A percentile compares a stretch with the other conserved stretches of the same genome.
Evolutionary conservation across 306 rosid species (phyloP).

Genomic region (Heteromeles arbutifolia): DNA sequence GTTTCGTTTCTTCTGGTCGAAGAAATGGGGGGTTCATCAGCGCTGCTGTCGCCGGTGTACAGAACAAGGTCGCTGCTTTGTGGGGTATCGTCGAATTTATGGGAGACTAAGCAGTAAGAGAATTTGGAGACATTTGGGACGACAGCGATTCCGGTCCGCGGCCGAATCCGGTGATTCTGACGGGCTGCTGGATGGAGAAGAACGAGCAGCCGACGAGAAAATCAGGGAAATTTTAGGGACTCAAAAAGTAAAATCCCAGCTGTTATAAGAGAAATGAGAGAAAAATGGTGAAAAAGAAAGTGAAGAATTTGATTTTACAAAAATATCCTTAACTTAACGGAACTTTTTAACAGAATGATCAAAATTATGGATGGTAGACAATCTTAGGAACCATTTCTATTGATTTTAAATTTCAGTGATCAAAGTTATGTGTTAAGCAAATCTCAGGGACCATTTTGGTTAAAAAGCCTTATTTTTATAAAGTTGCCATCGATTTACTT

Average conservation of each 20-base stretch:
- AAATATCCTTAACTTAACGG: no score
- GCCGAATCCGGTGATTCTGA: constrained; percentile 88
- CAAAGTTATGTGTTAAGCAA: no score
- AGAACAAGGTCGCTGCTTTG: constrained; percentile 15
- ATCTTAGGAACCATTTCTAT: no score
- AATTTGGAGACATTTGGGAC: constrained; percentile 66
- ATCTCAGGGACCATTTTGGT: no score
- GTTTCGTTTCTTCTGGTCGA: neutral
- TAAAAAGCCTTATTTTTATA: no score
- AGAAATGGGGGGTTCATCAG: neutral
- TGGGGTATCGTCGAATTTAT: constrained; percentile 50
- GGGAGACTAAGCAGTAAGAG: constrained; percentile 69
- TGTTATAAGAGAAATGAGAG: constrained; percentile 14
- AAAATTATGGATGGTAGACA: no score
- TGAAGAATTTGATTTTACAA: no score
- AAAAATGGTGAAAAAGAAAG: no score
- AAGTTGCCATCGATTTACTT: no score
- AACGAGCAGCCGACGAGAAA: constrained; percentile 77
- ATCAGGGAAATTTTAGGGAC: constrained; percentile 39
- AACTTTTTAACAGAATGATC: no score
- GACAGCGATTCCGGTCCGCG: constrained; percentile 73
- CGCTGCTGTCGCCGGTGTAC: constrained; percentile 10
- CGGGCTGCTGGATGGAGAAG: constrained; percentile 57
- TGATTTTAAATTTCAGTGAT: no score
- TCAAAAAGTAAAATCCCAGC: constrained; percentile 57